A percentile compares a stretch with the other conserved stretches of the same genome.
These are phyloP conservation scores for Russula brevipes DNA, from an alignment of 768 basidiomycete species.

Conservation along the genomic window DNA sequence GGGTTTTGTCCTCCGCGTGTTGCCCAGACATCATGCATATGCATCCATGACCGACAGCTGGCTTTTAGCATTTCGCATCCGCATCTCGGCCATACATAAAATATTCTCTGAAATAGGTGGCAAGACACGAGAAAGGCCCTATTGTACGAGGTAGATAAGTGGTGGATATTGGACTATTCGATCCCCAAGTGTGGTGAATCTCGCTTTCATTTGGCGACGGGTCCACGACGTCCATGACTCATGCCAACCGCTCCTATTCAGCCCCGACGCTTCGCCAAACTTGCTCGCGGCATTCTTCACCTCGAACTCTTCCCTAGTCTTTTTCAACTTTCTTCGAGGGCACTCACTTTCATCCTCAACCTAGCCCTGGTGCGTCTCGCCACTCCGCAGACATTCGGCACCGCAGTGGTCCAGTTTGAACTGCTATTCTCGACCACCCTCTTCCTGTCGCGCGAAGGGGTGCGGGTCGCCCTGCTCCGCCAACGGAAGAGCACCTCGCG, in stretches of 20 bases:
- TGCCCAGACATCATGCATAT: no score
- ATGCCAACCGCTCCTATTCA: neutral
- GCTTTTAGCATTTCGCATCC: no score
- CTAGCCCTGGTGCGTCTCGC: conserved; percentile 80
- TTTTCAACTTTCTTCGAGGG: conserved; percentile 81
- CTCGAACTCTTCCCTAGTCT: conserved; percentile 63
- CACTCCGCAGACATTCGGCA: conserved; percentile 81
- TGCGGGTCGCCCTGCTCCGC: conserved; percentile 82
- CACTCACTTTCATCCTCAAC: conserved; percentile 85
- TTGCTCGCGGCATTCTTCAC: conserved; percentile 39
- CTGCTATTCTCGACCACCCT: conserved; percentile 83
- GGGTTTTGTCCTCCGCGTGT: no score
- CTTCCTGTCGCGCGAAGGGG: conserved; percentile 90
- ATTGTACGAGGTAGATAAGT: no score
- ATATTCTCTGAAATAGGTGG: no score
- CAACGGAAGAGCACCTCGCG: conserved; percentile 28
- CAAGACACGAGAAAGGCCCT: no score
- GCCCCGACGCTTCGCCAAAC: neutral
- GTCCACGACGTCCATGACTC: neutral
- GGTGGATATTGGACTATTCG: no score
- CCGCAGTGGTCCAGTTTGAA: conserved; percentile 92
- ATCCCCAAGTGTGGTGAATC: neutral
- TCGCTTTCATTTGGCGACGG: neutral
- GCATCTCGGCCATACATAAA: no score
- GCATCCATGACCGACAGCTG: no score